Conservation (phyloP, 2,329 filamentous ascomycete genomes). For the Podosphaera aphanis region DNA sequence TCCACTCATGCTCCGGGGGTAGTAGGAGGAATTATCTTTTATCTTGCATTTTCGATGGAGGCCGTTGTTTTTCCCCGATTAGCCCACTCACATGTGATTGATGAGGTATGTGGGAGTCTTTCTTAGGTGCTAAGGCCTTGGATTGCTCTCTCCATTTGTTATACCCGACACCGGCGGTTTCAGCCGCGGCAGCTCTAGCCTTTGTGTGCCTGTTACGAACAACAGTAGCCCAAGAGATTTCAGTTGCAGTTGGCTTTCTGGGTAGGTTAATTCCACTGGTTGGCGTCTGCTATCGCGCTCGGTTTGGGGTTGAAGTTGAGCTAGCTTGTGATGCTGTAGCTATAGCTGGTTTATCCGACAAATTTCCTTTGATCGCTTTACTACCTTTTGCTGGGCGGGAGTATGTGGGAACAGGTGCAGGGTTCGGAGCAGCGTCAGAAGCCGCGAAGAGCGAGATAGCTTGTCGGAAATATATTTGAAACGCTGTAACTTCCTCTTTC, state of each 20-base stretch:
- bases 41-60: background rate
- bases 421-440: too few species aligned
- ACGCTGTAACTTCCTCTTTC: background rate
- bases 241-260: background rate
- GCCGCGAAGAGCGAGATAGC: too few species aligned
- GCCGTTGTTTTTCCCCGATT: too few species aligned
- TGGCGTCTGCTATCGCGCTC: background rate
- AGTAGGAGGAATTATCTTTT: background rate
- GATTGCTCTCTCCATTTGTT: background rate
- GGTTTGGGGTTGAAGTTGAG: background rate
- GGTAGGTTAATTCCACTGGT: background rate
- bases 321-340: too few species aligned
- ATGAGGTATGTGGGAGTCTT: too few species aligned
- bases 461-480: background rate
- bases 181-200: background rate
- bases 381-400: too few species aligned
- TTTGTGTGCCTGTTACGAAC: background rate
- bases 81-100: too few species aligned
- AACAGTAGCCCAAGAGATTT: background rate
- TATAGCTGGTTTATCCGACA: too few species aligned
- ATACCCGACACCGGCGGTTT: background rate
- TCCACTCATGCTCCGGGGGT: background rate
- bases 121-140: background rate
- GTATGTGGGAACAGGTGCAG: too few species aligned
- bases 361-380: too few species aligned